These are phyloP conservation scores for Cyberlindnera euphorbiae DNA, from an alignment of 805 yeast species.

Conservation along the genomic window DNA sequence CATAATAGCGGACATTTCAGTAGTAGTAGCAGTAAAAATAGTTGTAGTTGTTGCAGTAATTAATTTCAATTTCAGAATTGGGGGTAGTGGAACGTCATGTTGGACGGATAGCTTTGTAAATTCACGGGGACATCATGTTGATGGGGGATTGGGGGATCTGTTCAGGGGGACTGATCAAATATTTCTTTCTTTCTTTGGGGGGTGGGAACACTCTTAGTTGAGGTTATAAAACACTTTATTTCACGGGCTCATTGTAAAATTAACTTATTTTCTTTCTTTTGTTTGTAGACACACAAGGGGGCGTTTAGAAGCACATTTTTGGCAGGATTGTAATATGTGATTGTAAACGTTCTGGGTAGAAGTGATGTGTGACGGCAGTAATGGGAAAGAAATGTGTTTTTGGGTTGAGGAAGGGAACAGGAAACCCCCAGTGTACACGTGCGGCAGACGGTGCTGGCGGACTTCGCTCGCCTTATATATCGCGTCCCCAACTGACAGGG, in stretches of 20 bases:
- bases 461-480: too few species aligned
- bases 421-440: background rate
- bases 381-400: constrained; percentile 7
- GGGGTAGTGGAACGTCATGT: constrained; percentile 21
- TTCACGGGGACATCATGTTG: constrained; percentile 4
- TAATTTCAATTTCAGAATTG: constrained; percentile 1
- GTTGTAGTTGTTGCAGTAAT: constrained; percentile 3
- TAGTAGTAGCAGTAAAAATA: constrained; percentile 7
- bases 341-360: background rate
- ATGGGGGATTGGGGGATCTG: too few species aligned
- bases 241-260: constrained; percentile 9
- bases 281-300: constrained; percentile 10
- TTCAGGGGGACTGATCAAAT: constrained; percentile 5
- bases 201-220: background rate
- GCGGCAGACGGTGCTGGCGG: too few species aligned
- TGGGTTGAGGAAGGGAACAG: background rate
- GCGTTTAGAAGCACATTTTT: constrained; percentile 26
- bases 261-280: constrained; percentile 2
- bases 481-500: background rate
- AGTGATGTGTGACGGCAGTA: constrained; percentile 15
- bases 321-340: constrained; percentile 2
- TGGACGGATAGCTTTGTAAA: constrained; percentile 27
- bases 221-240: constrained; percentile 1
- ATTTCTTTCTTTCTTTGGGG: constrained; percentile 5
- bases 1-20: constrained; percentile 2